These are phyloP conservation scores for Colletotrichum liriopes DNA, from an alignment of 2,329 filamentous ascomycete genomes.

Conservation along the genomic window DNA sequence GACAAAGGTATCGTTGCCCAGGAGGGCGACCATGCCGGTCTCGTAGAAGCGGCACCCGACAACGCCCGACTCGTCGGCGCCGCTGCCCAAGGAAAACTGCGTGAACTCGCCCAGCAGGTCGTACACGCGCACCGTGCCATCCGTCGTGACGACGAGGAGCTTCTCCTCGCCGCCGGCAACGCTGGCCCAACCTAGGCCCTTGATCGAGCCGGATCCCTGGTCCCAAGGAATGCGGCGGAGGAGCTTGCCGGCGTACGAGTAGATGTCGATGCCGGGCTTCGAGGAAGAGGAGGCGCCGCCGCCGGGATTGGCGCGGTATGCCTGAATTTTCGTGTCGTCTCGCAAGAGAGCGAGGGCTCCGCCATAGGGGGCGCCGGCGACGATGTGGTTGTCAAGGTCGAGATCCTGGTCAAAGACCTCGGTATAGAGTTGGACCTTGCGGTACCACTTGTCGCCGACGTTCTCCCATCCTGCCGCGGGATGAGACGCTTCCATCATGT, in stretches of 20 bases:
- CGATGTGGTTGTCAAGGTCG: constrained; percentile 94
- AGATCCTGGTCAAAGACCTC: constrained; percentile 93
- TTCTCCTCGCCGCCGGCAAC: constrained; percentile 76
- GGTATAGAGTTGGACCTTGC: constrained; percentile 94
- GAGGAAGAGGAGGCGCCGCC: constrained; percentile 56
- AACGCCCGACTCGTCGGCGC: constrained; percentile 90
- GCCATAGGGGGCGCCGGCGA: constrained; percentile 92
- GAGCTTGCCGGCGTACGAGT: constrained; percentile 91
- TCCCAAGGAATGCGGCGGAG: constrained; percentile 93
- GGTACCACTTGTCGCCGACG: constrained; percentile 94
- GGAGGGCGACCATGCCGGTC: constrained; percentile 91
- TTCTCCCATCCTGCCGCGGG: constrained; percentile 94
- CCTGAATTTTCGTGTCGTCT: constrained; percentile 87
- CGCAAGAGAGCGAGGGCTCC: constrained; percentile 91
- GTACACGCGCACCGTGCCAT: constrained; percentile 92
- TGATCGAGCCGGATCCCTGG: constrained; percentile 83
- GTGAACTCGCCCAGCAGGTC: constrained; percentile 96
- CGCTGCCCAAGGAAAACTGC: constrained; percentile 92
- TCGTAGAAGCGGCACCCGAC: constrained; percentile 92
- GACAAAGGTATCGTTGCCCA: constrained; percentile 89
- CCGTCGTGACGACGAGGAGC: constrained; percentile 87
- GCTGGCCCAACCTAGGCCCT: constrained; percentile 95
- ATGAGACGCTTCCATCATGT: constrained; percentile 70
- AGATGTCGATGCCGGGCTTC: constrained; percentile 92
- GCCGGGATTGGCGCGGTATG: constrained; percentile 79